Evolutionary conservation across 2,329 filamentous ascomycete species (phyloP).

Genomic region (Pyricularia sp.): DNA sequence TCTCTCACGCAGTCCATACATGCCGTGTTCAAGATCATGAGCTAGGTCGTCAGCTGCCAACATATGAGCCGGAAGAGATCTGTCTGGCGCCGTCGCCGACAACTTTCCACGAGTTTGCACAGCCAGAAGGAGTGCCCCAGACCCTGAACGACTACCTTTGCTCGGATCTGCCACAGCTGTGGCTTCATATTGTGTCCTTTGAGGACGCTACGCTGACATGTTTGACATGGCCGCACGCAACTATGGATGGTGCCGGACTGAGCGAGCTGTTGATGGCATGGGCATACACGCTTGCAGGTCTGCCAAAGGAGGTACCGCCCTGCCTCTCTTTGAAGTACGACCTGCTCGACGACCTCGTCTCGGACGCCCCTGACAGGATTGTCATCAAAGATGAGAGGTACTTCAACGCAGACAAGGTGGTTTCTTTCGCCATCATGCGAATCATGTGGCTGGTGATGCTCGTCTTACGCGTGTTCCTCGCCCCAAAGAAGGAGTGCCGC

Average conservation of each 20-base stretch:
- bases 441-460: neutral
- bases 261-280: slow-evolving; percentile 32
- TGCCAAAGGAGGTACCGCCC: slow-evolving; percentile 28
- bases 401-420: neutral
- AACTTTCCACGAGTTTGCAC: slow-evolving; percentile 16
- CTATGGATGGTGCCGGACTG: slow-evolving; percentile 36
- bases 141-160: slow-evolving; percentile 28
- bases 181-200: slow-evolving; percentile 38
- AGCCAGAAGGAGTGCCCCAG: slow-evolving; percentile 15
- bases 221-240: slow-evolving; percentile 34
- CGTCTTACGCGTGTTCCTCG: neutral
- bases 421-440: neutral
- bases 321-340: slow-evolving; percentile 26
- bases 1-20: slow-evolving; percentile 24
- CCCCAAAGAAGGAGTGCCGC: neutral
- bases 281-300: slow-evolving; percentile 32
- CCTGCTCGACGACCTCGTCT: slow-evolving; percentile 14
- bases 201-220: slow-evolving; percentile 37
- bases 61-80: slow-evolving; percentile 11
- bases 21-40: slow-evolving; percentile 30
- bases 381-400: neutral
- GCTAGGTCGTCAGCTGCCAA: slow-evolving; percentile 26
- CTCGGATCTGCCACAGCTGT: slow-evolving; percentile 33
- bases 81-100: neutral
- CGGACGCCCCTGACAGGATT: neutral